Conservation (phyloP, 441 rosid species). For the Lepidium campestre region DNA sequence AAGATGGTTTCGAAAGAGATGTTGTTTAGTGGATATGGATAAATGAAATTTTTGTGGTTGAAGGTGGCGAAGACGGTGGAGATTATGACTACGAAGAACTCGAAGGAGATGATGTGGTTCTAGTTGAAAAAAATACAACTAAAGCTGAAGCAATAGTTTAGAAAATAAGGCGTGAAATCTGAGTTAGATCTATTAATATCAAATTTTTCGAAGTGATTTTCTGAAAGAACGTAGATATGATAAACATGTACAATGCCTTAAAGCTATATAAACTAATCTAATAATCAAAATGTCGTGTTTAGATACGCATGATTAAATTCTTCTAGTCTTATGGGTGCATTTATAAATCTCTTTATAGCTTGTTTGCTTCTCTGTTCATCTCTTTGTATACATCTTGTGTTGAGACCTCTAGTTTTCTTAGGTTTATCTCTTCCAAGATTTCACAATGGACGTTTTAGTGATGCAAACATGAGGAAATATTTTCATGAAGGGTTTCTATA, state of each 20-base stretch:
- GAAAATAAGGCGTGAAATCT: background rate
- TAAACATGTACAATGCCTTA: background rate
- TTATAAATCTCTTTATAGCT: conserved; percentile 60
- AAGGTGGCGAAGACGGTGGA: no score
- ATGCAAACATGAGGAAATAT: conserved; percentile 26
- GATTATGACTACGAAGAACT: no score
- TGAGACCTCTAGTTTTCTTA: conserved; percentile 49
- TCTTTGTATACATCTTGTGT: conserved; percentile 38
- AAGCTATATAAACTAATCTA: background rate
- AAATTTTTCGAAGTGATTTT: background rate
- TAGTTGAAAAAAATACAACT: no score
- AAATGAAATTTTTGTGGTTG: no score
- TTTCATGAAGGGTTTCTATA: conserved; percentile 37
- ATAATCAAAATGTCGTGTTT: conserved; percentile 36
- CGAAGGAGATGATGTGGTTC: no score
- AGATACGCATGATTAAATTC: conserved; percentile 47
- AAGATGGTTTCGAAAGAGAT: no score
- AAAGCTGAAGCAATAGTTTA: no score
- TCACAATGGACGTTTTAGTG: conserved; percentile 50
- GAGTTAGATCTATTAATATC: background rate
- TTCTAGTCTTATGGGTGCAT: conserved; percentile 50
- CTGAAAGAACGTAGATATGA: conserved; percentile 1
- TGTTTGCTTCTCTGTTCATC: conserved; percentile 59
- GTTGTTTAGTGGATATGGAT: no score
- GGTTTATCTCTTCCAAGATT: conserved; percentile 56